Base-by-base conservation (phyloP, 139 green algal genomes). In the Chlorella sp. region DNA sequence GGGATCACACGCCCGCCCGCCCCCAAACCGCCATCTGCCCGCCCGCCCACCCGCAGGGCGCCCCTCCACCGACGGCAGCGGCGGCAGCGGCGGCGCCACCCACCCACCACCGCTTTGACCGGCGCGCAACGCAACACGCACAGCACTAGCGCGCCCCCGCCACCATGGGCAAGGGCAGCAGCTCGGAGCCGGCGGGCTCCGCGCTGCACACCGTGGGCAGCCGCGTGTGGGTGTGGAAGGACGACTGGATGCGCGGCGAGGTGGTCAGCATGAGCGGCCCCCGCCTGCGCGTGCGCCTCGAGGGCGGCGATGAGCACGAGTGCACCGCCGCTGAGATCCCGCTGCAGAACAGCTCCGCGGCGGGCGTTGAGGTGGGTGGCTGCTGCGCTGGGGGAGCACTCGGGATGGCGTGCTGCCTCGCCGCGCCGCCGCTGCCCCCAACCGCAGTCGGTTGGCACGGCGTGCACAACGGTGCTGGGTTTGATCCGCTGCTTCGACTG, bases 231-330 rank as follows among this genome's bases (percentile, higher is more conserved):
- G 80, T 98, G 2, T 58, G 62, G 38, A 69, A 88, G 14, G 85
- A 95, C 36, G 89, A 88, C 65, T 98, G 95, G 95, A 56, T 93
- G 24, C 95, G 95, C 36, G 95, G 89, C 36, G 91, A 96, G 48
- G 95, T 98, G 9, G 60, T 94, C 14, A 91, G 91, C 24, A 69
- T 94, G 30, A 70, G 90, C 20, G 87, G 90, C 2, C 62, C 62
- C 14, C 81, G 88, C 64, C 73, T 95, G 13, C 87, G 90, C 24
- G 89, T 96, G 34, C 85, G 78, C 22, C 88, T 90, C 28, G 92
- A 95, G 62, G 81, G 83, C 60, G 85, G 91, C 8, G 76, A 69
- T 7, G 87, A 93, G 70, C 76, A 87, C n/a, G 87, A 84, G 22
- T 90, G 84, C 77, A 91, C 91, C 58, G 80, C 92, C 26, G 89